These are phyloP conservation scores for Tylopilus cervinicoccineus DNA, from an alignment of 768 basidiomycete genomes.

Conservation along the genomic window DNA sequence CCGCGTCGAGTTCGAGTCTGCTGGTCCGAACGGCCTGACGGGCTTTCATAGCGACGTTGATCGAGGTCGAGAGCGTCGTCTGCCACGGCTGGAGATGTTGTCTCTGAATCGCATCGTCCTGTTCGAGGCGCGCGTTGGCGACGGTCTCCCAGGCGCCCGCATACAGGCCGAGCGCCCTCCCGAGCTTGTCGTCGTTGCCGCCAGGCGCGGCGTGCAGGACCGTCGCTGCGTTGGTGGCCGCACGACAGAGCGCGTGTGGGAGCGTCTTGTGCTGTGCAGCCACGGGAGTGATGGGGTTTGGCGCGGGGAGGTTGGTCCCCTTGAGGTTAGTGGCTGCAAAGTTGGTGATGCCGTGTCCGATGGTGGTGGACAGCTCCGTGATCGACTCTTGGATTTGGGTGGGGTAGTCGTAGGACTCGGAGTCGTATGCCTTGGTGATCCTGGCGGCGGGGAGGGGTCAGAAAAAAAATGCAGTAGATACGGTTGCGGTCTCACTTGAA, in stretches of 20 bases:
- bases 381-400: constrained; percentile 83
- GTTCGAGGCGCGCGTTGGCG: constrained; percentile 70
- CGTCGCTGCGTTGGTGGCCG: constrained; percentile 59
- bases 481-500: constrained; percentile 59
- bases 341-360: constrained; percentile 72
- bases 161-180: constrained; percentile 74
- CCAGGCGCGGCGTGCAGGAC: constrained; percentile 43
- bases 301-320: constrained; percentile 81
- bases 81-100: constrained; percentile 84
- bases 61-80: constrained; percentile 75
- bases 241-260: constrained; percentile 88
- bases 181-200: constrained; percentile 63
- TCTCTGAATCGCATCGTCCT: constrained; percentile 66
- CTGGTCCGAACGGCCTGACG: constrained; percentile 76
- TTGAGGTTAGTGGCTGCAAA: constrained; percentile 88
- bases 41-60: constrained; percentile 91
- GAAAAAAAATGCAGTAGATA: neutral
- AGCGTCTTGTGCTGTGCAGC: constrained; percentile 87
- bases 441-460: constrained; percentile 33
- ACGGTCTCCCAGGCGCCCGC: constrained; percentile 83
- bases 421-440: constrained; percentile 85
- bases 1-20: constrained; percentile 85
- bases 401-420: constrained; percentile 87
- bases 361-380: constrained; percentile 62
- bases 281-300: constrained; percentile 51